Conservation (phyloP, 352 stramenopile species). For the Pythium chondricola region DNA sequence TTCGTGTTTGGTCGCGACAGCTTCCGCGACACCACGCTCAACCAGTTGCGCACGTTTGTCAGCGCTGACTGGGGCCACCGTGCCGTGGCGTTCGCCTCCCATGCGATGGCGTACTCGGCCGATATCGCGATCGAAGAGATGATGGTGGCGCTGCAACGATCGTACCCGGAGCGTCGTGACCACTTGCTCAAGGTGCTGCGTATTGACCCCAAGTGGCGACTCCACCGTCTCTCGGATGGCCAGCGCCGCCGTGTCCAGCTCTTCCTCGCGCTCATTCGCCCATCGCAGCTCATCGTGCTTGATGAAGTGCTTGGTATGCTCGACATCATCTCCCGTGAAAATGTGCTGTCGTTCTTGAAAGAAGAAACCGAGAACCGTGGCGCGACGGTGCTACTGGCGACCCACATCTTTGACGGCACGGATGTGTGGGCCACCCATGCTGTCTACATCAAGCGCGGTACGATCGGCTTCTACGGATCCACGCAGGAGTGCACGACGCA, state of each 20-base stretch:
- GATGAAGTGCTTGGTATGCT: constrained; percentile 98
- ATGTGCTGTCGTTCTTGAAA: constrained; percentile 92
- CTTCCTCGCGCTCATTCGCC: constrained; percentile 93
- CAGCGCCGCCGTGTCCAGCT: constrained; percentile 93
- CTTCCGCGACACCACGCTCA: constrained; percentile 95
- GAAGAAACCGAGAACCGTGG: constrained; percentile 52
- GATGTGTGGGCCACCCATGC: constrained; percentile 95
- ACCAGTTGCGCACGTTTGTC: constrained; percentile 91
- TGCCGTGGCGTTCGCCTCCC: constrained; percentile 92
- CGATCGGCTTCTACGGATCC: constrained; percentile 47
- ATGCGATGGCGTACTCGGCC: constrained; percentile 84
- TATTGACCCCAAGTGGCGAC: constrained; percentile 91
- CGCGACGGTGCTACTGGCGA: constrained; percentile 70
- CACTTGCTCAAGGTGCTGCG: constrained; percentile 93
- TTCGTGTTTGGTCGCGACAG: constrained; percentile 87
- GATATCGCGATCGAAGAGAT: constrained; percentile 96
- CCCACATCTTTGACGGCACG: constrained; percentile 98
- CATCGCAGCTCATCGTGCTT: constrained; percentile 96
- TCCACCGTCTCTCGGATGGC: constrained; percentile 78
- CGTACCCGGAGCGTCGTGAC: constrained; percentile 91
- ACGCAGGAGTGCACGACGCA: constrained; percentile 69
- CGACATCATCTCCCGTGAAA: constrained; percentile 93
- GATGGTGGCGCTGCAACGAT: constrained; percentile 94
- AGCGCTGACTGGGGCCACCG: constrained; percentile 96
- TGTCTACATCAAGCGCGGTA: constrained; percentile 83